Conservation (phyloP, 164 flowering plant genomes). For the Buxus sempervirens region DNA sequence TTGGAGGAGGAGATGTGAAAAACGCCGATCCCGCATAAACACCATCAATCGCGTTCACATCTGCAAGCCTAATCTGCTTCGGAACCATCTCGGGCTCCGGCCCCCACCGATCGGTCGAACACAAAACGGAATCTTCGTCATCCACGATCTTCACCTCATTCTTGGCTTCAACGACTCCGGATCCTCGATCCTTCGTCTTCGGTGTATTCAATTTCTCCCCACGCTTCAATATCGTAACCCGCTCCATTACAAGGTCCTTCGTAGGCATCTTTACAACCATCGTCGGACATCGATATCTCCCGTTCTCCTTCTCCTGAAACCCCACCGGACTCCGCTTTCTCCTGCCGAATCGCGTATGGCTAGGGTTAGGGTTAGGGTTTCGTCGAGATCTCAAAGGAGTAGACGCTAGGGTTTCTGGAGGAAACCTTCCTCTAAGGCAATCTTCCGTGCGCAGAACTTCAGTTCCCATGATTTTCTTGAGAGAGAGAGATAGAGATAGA, state of each 20-base stretch:
- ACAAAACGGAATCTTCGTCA: constrained; percentile 12
- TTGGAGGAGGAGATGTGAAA: constrained; percentile 38
- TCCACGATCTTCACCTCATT: not conserved
- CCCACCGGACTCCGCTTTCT: constrained; percentile 19
- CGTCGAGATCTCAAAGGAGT: constrained; percentile 7
- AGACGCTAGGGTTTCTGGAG: not conserved
- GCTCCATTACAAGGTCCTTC: constrained; percentile 35
- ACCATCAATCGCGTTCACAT: constrained; percentile 15
- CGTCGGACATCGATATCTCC: constrained; percentile 3
- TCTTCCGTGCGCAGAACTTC: constrained; percentile 24
- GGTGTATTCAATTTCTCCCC: constrained; percentile 25
- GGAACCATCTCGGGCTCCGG: constrained; percentile 39
- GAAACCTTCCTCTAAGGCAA: constrained; percentile 11
- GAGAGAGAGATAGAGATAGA: no score
- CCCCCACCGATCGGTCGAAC: constrained; percentile 37
- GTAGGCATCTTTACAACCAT: constrained; percentile 12
- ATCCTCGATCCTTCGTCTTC: constrained; percentile 2
- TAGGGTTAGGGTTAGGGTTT: constrained; percentile 14
- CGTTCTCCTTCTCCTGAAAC: not conserved
- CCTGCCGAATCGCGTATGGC: constrained; percentile 7
- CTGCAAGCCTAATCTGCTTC: constrained; percentile 28
- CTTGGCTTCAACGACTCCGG: not conserved
- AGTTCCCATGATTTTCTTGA: constrained; percentile 21
- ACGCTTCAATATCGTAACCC: constrained; percentile 43
- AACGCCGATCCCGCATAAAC: constrained; percentile 32